Base-by-base conservation (phyloP, 2,329 filamentous ascomycete species). In the Iodosphaeria phyllophila region DNA sequence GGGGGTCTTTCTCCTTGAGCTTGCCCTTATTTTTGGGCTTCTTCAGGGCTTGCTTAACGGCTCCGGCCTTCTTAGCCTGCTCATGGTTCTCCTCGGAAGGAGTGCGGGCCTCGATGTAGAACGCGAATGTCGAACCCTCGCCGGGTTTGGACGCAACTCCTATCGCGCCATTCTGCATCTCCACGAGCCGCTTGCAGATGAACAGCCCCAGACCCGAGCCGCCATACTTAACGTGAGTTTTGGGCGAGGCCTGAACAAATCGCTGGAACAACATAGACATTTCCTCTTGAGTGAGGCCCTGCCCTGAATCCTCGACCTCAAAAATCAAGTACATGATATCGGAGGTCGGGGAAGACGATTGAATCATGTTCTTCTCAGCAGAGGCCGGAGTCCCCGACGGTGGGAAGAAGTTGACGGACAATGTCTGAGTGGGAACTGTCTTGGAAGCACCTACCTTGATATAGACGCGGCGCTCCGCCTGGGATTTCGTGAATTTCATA, bases 131-230 rank as follows among this genome's bases (percentile, higher is more conserved):
- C 43, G 70, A 77, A 14, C 76, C 76, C 20, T 64, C 54, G 8
- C 69, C 74, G 24, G 65, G 58, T 28, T 63, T 53, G 1, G 72
- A 76, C 2, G 64, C 57, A 4, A 82, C 73, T 4, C 74, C 74
- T 29, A 82, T 78, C 37, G 78, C 71, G 2, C 76, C 76, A 13
- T 74, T 74, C 44, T 82, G 75, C 31, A 82, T 54, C 40, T 82
- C 74, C 1, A 72, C 75, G 26, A 83, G 50, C 38, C 75, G 74
- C 13, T 74, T 60, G 6, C 67, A 76, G 40, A 83, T 82, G 50
- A 80, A 82, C 2, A 83, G 52, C 0, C 73, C 73, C 1, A 78
- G 51, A 0, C 73, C 73, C 1, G 65, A 73, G 7, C 73, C 73
- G 9, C 72, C 73, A 30, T 77, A 77, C 34, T 74, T 67, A 3